Percentiles rank a stretch among this genome's conserved stretches.
Evolutionary conservation across 2,329 filamentous ascomycete species (phyloP).

Genomic region (Diatrype stigma): DNA sequence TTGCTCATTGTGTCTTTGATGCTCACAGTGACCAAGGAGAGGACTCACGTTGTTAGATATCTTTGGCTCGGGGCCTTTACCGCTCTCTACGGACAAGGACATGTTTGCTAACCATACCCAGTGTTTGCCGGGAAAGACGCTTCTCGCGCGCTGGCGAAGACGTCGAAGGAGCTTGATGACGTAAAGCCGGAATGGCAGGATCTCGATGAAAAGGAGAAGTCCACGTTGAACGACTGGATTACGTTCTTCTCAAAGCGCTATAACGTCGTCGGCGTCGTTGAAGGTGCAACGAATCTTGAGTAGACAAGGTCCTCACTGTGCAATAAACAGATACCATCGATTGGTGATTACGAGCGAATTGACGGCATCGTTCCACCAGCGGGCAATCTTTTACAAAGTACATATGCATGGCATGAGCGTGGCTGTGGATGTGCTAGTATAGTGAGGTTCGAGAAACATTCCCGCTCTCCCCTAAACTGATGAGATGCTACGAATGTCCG

Average conservation of each 20-base stretch:
- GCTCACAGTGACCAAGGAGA: too few species aligned
- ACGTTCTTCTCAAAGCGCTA: conserved; percentile 97
- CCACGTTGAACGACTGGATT: conserved; percentile 83
- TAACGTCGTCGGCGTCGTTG: conserved; percentile 73
- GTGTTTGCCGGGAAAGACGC: conserved; percentile 96
- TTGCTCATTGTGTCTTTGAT: not conserved
- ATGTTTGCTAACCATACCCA: conserved; percentile 35
- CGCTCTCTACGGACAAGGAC: not conserved
- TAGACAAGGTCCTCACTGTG: conserved; percentile 13
- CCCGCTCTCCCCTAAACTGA: not conserved
- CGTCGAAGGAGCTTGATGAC: conserved; percentile 81
- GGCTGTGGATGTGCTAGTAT: not conserved
- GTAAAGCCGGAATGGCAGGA: conserved; percentile 79
- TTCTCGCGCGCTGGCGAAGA: conserved; percentile 83
- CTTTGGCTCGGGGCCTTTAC: not conserved
- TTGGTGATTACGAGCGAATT: too few species aligned
- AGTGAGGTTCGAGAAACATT: not conserved
- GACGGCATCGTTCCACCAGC: not conserved
- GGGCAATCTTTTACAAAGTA: not conserved
- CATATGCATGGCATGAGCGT: not conserved
- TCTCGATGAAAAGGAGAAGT: conserved; percentile 79
- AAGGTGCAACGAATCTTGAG: conserved; percentile 56
- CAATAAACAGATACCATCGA: not conserved
- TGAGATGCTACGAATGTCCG: not conserved
- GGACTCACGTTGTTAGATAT: not conserved